phyloP scores from a whole-genome alignment of 345 rosid genomes.

The Citrus australasica region DNA sequence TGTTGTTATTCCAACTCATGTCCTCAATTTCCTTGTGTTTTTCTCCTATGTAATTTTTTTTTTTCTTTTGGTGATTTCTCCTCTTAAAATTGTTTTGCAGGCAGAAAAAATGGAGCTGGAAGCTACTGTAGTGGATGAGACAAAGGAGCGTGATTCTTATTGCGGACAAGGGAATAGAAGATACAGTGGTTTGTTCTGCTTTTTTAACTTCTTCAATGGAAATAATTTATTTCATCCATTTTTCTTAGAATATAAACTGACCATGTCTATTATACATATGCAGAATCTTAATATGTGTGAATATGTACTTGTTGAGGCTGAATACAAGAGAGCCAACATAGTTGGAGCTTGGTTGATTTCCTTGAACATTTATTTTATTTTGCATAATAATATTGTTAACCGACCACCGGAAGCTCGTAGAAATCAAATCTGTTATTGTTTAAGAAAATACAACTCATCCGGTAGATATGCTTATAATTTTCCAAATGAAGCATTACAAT shows the following conservation, averaged over 20 bases:
- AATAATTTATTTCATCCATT: neutral
- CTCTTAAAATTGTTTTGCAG: constrained; percentile 40
- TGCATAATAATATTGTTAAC: neutral
- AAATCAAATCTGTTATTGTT: neutral
- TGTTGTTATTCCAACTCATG: neutral
- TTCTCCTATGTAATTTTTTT: neutral
- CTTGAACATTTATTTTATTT: neutral
- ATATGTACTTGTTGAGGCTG: neutral
- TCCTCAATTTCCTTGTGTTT: neutral
- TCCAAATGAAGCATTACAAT: neutral
- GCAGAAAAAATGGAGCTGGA: constrained; percentile 97
- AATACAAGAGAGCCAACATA: neutral
- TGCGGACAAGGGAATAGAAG: constrained; percentile 84
- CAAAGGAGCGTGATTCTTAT: constrained; percentile 85
- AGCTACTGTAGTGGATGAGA: constrained; percentile 96
- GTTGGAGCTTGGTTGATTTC: neutral
- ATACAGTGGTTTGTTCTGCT: constrained; percentile 75
- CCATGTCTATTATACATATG: neutral
- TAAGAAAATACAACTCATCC: neutral
- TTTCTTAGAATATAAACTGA: neutral
- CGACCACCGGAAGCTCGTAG: neutral
- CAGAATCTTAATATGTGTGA: constrained; percentile 2
- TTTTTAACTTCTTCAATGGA: constrained; percentile 14
- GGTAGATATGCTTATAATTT: neutral
- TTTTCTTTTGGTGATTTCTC: neutral